A percentile compares a stretch with the other conserved stretches of the same genome.
These are phyloP conservation scores for Suillus discolor DNA, from an alignment of 768 basidiomycete genomes.

Conservation along the genomic window DNA sequence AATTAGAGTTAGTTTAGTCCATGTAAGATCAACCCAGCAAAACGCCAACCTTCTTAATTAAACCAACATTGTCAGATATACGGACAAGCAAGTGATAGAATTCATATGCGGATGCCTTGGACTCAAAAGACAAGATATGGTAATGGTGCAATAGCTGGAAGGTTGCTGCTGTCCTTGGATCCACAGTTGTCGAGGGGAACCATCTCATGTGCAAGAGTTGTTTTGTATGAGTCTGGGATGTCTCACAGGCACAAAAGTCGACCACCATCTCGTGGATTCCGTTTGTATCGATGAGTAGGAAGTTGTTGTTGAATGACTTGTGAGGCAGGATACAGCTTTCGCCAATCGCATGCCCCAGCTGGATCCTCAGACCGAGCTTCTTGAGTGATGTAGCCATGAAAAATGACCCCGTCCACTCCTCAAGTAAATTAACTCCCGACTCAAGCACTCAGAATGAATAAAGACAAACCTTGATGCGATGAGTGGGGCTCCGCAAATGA, in stretches of 20 bases:
- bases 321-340: slow-evolving; percentile 14
- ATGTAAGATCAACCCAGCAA: not conserved
- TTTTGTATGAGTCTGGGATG: slow-evolving; percentile 7
- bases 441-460: not conserved
- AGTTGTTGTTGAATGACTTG: slow-evolving; percentile 11
- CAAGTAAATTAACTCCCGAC: not conserved
- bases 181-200: slow-evolving; percentile 13
- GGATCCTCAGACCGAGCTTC: slow-evolving; percentile 21
- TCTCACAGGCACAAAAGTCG: slow-evolving; percentile 17
- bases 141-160: slow-evolving; percentile 23
- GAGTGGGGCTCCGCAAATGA: slow-evolving; percentile 5
- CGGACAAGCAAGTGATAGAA: slow-evolving; percentile 27
- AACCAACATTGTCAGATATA: slow-evolving; percentile 29
- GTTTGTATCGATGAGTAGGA: slow-evolving; percentile 25
- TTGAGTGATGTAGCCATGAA: slow-evolving; percentile 20
- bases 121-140: slow-evolving; percentile 32
- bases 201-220: slow-evolving; percentile 15
- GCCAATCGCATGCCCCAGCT: slow-evolving; percentile 24
- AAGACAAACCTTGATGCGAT: slow-evolving; percentile 10
- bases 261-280: slow-evolving; percentile 24
- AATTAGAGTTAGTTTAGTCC: not conserved
- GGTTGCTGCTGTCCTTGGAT: not conserved
- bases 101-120: slow-evolving; percentile 30
- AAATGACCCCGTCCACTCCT: slow-evolving; percentile 24
- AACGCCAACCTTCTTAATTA: slow-evolving; percentile 1